These are phyloP conservation scores for Penicillium sp. DNA, from an alignment of 2,329 filamentous ascomycete species.

Conservation along the genomic window DNA sequence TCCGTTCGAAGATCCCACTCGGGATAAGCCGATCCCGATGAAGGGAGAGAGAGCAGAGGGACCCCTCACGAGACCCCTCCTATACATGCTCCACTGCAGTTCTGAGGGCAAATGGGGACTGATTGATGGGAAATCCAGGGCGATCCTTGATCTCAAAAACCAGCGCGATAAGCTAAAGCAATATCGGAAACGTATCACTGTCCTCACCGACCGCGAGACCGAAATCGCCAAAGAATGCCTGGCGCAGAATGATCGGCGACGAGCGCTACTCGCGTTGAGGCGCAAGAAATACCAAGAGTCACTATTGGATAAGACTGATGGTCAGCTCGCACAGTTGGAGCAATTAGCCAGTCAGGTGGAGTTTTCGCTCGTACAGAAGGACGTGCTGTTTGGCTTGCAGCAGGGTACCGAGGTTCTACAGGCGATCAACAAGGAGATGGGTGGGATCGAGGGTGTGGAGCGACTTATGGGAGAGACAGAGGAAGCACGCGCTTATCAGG, in stretches of 20 bases:
- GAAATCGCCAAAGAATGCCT: conserved; percentile 83
- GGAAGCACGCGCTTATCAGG: conserved; percentile 87
- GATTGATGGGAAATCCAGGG: conserved; percentile 54
- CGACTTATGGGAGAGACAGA: conserved; percentile 91
- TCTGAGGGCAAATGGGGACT: neutral
- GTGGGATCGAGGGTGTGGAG: conserved; percentile 88
- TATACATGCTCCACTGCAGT: neutral
- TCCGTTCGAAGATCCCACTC: neutral
- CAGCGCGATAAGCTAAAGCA: conserved; percentile 97
- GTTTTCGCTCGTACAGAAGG: conserved; percentile 95
- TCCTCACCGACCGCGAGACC: conserved; percentile 84
- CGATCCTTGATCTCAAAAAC: conserved; percentile 95
- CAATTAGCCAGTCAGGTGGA: conserved; percentile 85
- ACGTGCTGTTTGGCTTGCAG: conserved; percentile 87
- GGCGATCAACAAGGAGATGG: conserved; percentile 94
- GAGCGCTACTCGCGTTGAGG: conserved; percentile 82
- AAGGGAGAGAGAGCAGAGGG: neutral
- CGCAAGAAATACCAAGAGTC: conserved; percentile 97
- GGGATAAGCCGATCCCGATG: neutral
- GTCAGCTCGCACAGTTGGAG: conserved; percentile 91
- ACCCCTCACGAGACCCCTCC: conserved; percentile 18
- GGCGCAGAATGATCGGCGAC: conserved; percentile 72
- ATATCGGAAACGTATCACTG: conserved; percentile 86
- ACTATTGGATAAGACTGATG: conserved; percentile 83
- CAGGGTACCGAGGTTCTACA: conserved; percentile 87